Base-by-base conservation (phyloP, 1,284 basidiomycete genomes). In the Ustilago curta region DNA sequence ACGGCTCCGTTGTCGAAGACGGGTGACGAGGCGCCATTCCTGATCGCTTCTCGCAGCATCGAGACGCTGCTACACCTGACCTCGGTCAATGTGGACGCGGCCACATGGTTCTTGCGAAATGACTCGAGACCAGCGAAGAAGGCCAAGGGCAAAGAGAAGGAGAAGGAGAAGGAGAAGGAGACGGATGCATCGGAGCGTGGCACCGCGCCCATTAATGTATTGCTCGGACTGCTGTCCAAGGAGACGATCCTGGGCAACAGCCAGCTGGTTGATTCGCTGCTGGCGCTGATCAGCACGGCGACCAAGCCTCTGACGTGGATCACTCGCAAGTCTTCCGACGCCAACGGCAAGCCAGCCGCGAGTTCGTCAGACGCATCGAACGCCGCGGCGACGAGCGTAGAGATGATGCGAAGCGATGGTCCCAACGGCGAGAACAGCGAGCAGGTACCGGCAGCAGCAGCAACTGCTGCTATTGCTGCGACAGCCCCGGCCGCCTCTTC, bases 21-120 rank as follows among this genome's bases (percentile, higher is more conserved):
- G 42, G 83, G 83, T n/a, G 82, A 83, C 29, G 82, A 84, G 64
- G 83, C 83, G 31, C 82, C 83, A 23, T 80, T 79, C 68, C 68
- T 84, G 63, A 83, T 84, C 25, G 83, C 83, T 2, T 75, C 76
- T 18, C 80, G 83, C 55, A 80, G 77, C 50, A 75, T 84, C 50
- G 83, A 83, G 52, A 79, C 77, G 31, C 63, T 84, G 29, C 66
- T 78, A 16, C 72, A 82, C 50, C 68, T 84, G 42, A 78, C 81
- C 0, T 55, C 63, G 18, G 65, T 65, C 42, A 84, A 83, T 60
- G 64, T 63, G 21, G 78, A 83, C 32, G 77, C 77, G 35, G 79
- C 82, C 1, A 55, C 74, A n/a, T 83, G 73, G 70, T 84, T 84
- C 64, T 58, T 84, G 60, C 72, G 77, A 29, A 82, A 84, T 25